Base-by-base conservation (phyloP, 2,329 filamentous ascomycete species). In the Thielaviopsis euricoi region DNA sequence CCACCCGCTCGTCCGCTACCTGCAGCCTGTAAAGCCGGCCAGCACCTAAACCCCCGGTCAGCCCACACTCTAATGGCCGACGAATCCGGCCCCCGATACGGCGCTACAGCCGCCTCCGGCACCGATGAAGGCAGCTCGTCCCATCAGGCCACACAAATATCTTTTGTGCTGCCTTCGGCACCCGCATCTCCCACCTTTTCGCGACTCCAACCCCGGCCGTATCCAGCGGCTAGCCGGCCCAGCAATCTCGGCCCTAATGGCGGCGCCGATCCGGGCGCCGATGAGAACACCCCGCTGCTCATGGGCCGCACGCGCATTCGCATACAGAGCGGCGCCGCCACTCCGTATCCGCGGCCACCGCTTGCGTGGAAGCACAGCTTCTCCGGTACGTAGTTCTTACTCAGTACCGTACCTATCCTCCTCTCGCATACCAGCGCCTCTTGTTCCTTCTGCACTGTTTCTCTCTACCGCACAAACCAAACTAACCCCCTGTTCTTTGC, bases 281-380 rank as follows among this genome's bases (percentile, higher is more conserved):
- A 76, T 59, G 75, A 77, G 63, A 70, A 68, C 25, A 74, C 74
- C 15, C 69, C 75, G 4, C 66, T 77, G 10, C 64, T 77, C 2
- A 66, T 64, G 25, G 71, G 73, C 6, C 69, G 70, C 58, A 72
- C 73, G 23, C 73, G 68, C 13, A 67, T 74, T 40, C 72, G 74
- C 61, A 71, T 73, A 46, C 69, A 71, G 10, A 69, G 66, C 43
- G 67, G 64, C 29, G 59, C 64, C 33, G 62, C 61, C 19, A 60
- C 58, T 33, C 58, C 58, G 3, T 60, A 57, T 33, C 55, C 60
- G 25, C 49, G 56, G 10, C 29, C 52, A 29, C 54, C 26, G 12
- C 21, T 56, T 25, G 67, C 69, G 21, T 67, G 69, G 57, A 73
- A 74, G 23, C 73, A 76, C 21, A 77, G 74, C 64, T 73, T 71